Percentiles rank a stretch among this genome's conserved stretches.
These are phyloP conservation scores for Penicillium waksmanii DNA, from an alignment of 495 filamentous ascomycete species.

Conservation along the genomic window DNA sequence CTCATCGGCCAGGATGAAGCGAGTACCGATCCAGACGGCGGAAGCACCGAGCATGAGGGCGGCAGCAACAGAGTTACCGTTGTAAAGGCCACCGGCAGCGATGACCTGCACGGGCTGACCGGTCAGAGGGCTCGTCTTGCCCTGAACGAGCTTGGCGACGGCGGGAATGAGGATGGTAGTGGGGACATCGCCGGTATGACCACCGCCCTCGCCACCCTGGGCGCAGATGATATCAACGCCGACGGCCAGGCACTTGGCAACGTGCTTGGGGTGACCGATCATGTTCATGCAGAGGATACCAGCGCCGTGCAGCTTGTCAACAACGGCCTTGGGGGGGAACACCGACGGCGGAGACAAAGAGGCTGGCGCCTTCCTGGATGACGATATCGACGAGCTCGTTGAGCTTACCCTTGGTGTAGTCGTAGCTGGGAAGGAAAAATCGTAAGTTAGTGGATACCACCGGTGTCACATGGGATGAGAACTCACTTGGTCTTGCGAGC, in stretches of 20 bases:
- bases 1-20: slow-evolving; percentile 92
- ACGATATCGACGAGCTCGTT: slow-evolving; percentile 88
- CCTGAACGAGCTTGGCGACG: slow-evolving; percentile 79
- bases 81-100: slow-evolving; percentile 92
- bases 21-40: slow-evolving; percentile 95
- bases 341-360: slow-evolving; percentile 97
- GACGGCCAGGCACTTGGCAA: slow-evolving; percentile 85
- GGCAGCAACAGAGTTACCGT: slow-evolving; percentile 87
- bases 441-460: slow-evolving; percentile 21
- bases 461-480: background rate
- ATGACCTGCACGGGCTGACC: slow-evolving; percentile 86
- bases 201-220: slow-evolving; percentile 89
- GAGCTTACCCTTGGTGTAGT: slow-evolving; percentile 99
- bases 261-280: slow-evolving; percentile 99
- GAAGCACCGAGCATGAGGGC: slow-evolving; percentile 89
- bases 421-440: slow-evolving; percentile 66
- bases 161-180: slow-evolving; percentile 89
- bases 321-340: slow-evolving; percentile 84
- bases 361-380: slow-evolving; percentile 84
- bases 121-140: slow-evolving; percentile 83
- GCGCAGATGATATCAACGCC: slow-evolving; percentile 93
- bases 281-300: slow-evolving; percentile 99
- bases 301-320: slow-evolving; percentile 83
- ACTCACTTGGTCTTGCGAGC: slow-evolving; percentile 93
- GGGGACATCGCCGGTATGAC: slow-evolving; percentile 89